Base-by-base conservation (phyloP, 148 eudicot genomes). In the Diospyros kaki region DNA sequence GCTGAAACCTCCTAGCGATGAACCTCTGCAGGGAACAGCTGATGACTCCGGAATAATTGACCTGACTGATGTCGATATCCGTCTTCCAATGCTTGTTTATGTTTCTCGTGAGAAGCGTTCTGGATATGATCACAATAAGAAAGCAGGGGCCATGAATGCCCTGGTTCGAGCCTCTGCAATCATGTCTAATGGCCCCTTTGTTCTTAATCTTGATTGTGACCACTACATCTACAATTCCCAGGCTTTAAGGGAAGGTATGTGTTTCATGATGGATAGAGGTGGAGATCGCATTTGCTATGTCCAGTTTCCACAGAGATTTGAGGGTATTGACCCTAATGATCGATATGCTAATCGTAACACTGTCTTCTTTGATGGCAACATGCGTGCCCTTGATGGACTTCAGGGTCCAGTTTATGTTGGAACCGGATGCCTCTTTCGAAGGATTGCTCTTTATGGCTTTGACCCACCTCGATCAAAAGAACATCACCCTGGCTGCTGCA, bases 61-160 rank as follows among this genome's bases (percentile, higher is more conserved):
- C 10, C 38, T 72, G 11, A 45, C 66, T 2, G 75, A 72, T 13
- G 48, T 72, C 1, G 75, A 72, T 10, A 72, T 72, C 5, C 75
- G 66, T 9, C 75, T 72, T 13, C 66, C 75, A 6, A 59, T 72
- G 66, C 55, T 72, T 4, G 75, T 72, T n/a, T 72, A 72, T 10
- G 66, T 72, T 17, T 59, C 75, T 1, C 75, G 75, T 10, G 75
- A 72, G 40, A 72, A 72, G 46, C 66, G 66, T 1, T 54, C 66
- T 13, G 75, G 75, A 14, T 72, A 72, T 28, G 98, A 93, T 10
- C 98, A 93, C 83, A 95, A 93, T 85, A 93, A 93, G 75, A 93
- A 93, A 69, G 98, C 98, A 7, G 98, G 98, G 61, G 98, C 98
- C 77, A 93, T 93, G 98, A 93, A 93, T 83, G 78, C 98, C 63